Percentiles rank a stretch among this genome's conserved stretches.
Evolutionary conservation across 768 basidiomycete genomes (phyloP).

Genomic region (Symmetrospora coprosmae): DNA sequence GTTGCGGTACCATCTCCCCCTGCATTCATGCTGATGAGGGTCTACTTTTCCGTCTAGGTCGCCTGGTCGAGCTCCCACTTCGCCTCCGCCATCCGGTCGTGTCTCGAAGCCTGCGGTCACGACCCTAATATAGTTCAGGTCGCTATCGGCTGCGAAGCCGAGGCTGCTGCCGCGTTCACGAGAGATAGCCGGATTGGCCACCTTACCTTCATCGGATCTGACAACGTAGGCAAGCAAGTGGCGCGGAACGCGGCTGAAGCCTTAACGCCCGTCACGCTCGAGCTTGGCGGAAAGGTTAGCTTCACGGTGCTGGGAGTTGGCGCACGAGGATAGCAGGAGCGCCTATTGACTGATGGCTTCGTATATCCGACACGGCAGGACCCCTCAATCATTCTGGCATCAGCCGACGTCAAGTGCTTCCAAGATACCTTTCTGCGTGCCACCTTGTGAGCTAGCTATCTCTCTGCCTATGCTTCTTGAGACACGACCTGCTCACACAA

Average conservation of each 20-base stretch:
- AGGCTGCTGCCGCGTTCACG: slow-evolving; percentile 57
- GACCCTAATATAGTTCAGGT: slow-evolving; percentile 77
- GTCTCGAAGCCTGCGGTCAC: slow-evolving; percentile 67
- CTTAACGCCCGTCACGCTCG: slow-evolving; percentile 79
- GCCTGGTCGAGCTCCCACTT: slow-evolving; percentile 71
- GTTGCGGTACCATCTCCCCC: background rate
- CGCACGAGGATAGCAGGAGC: too few relatives aligned
- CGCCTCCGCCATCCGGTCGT: slow-evolving; percentile 59
- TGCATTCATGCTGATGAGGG: background rate
- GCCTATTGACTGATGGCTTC: background rate
- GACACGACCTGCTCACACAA: background rate
- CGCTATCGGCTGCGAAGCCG: slow-evolving; percentile 13
- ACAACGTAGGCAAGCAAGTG: slow-evolving; percentile 45
- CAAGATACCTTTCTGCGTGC: slow-evolving; percentile 75
- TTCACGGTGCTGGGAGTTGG: too few relatives aligned
- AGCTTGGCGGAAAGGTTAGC: slow-evolving; percentile 49
- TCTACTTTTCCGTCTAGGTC: slow-evolving; percentile 43
- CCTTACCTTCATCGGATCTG: slow-evolving; percentile 55
- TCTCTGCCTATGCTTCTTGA: background rate
- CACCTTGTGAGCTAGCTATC: slow-evolving; percentile 55
- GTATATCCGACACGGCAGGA: slow-evolving; percentile 50
- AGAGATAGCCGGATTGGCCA: slow-evolving; percentile 66
- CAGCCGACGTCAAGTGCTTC: slow-evolving; percentile 68
- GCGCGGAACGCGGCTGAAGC: slow-evolving; percentile 69
- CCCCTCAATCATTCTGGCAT: slow-evolving; percentile 73